Evolutionary conservation across 164 flowering plant species (phyloP).

Genomic region (Platanus orientalis): DNA sequence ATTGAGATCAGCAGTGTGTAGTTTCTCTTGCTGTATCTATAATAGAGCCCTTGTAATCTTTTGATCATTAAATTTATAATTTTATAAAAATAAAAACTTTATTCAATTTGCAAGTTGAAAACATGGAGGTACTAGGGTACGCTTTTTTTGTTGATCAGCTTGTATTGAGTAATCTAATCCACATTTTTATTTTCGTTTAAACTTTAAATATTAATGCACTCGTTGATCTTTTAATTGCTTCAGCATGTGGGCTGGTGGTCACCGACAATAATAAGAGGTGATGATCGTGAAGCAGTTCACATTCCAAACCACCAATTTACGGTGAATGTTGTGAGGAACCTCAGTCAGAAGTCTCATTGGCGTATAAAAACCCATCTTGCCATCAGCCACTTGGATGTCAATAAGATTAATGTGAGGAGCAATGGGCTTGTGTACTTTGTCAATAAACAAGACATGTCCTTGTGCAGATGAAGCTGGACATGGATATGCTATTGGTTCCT

Average conservation of each 20-base stretch:
- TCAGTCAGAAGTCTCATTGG: constrained; percentile 96
- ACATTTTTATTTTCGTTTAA: too few species aligned
- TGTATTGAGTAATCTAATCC: too few species aligned
- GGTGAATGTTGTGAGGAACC: constrained; percentile 89
- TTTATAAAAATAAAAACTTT: too few species aligned
- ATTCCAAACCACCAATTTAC: constrained; percentile 97
- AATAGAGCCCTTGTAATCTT: not conserved
- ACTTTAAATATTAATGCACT: not conserved
- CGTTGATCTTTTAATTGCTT: constrained; percentile 12
- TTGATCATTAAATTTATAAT: too few species aligned
- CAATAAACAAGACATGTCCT: not conserved
- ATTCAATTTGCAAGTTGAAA: not conserved
- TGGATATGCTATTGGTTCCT: not conserved
- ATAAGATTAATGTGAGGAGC: constrained; percentile 77
- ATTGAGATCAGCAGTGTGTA: too few species aligned
- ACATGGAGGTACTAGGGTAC: too few species aligned
- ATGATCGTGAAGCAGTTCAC: constrained; percentile 95
- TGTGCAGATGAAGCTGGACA: constrained; percentile 5
- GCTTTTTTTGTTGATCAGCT: too few species aligned
- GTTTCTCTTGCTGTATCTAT: too few species aligned
- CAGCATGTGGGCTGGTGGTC: constrained; percentile 99
- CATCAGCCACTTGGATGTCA: constrained; percentile 90
- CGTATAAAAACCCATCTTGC: constrained; percentile 91
- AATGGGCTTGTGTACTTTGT: constrained; percentile 1
- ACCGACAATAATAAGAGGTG: constrained; percentile 93